Evolutionary conservation across 2,329 filamentous ascomycete genomes (phyloP), one percentile per base, ranked within the genome.

Genomic region (Ilyonectria robusta): DNA sequence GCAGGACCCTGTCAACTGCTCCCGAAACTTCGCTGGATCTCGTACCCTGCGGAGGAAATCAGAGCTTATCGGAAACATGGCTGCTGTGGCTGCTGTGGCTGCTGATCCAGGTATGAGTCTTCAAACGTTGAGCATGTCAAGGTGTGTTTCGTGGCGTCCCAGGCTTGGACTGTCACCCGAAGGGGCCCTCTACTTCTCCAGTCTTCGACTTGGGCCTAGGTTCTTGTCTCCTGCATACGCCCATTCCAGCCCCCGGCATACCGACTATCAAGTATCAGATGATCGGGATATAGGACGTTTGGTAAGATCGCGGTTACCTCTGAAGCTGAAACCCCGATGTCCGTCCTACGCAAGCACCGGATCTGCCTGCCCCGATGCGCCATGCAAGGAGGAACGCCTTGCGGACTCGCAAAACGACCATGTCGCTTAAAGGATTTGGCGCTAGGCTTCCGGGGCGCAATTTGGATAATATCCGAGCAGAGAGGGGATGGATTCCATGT

Each of bases 1-100:
- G 65, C 66, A 55, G 54, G 23, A 21, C 29, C 33, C 42, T 68
- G 64, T 59, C 53, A 60, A 60, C 53, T 29, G 19, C 37, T 31
- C n/a, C 47, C 44, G 31, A n/a, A 11, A 47, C 57, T 40, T 47
- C 40, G 23, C 63, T 54, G 53, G 33, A 63, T 64, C 50, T 59
- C 58, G 42, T 59, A 11, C 31, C 29, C 21, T 44, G 6, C 40
- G 40, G 40, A 3, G 26, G 40, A 3, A 21, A 40, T n/a, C 37
- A 13, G 35, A 13, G 19, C 10, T 26, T 46, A 44, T 31, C 26
- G n/a, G 53, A 37, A 57, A 23, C 37, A 26, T 47, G 26, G 17
- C 13, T 26, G 19, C 19, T 46, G 59, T 47, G 26, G 17, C 13
- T 26, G 19, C 19, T 46, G 59, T 40, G 37, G 48, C 59, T 62